Percentiles rank a stretch among this genome's conserved stretches.
phyloP scores from a whole-genome alignment of 768 basidiomycete genomes.

The Podaxis sp. region DNA sequence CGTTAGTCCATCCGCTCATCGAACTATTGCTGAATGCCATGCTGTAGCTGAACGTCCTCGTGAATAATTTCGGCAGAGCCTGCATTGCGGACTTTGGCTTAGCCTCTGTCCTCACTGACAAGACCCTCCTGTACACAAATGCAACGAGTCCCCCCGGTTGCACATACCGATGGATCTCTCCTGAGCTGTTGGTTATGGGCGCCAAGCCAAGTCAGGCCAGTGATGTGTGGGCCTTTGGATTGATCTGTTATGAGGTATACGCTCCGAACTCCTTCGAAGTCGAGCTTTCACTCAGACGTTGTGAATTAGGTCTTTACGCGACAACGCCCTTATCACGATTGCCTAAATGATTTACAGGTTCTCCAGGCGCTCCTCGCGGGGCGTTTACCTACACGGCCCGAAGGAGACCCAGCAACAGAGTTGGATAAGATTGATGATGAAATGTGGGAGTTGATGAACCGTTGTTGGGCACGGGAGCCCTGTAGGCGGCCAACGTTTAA shows the following conservation, averaged over 20 bases:
- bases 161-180: background rate
- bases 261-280: background rate
- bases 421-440: too few relatives aligned
- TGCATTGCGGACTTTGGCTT: background rate
- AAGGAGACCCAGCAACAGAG: too few relatives aligned
- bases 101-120: background rate
- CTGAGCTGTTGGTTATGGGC: background rate
- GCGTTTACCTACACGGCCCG: too few relatives aligned
- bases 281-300: background rate
- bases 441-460: too few relatives aligned
- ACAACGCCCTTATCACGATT: too few relatives aligned
- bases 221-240: background rate
- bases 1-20: background rate
- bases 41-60: background rate
- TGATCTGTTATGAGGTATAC: slow-evolving; percentile 3
- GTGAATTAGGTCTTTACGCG: too few relatives aligned
- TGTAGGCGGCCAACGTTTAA: too few relatives aligned
- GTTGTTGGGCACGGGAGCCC: too few relatives aligned
- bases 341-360: too few relatives aligned
- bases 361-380: too few relatives aligned
- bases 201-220: background rate
- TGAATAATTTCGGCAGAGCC: background rate
- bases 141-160: background rate
- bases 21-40: background rate
- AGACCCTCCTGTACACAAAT: background rate